These are phyloP conservation scores for Bromus sterilis DNA, from an alignment of 176 grass and related monocot genomes.

Conservation along the genomic window DNA sequence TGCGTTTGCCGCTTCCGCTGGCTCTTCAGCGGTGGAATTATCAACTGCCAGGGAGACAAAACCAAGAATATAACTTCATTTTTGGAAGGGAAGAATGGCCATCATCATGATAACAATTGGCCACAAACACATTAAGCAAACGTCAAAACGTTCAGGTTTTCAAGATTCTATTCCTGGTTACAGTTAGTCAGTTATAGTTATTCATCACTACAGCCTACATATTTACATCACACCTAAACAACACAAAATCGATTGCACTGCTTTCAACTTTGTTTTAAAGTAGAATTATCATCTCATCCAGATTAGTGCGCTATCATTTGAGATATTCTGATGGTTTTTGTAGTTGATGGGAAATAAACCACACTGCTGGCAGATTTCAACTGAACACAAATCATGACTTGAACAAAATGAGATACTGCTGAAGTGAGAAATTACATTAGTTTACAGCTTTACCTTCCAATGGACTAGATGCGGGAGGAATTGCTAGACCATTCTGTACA, in stretches of 20 bases:
- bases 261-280: not conserved
- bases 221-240: not conserved
- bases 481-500: slow-evolving; percentile 59
- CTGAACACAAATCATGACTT: slow-evolving; percentile 5
- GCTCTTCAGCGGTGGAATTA: slow-evolving; percentile 76
- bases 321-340: not conserved
- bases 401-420: not conserved
- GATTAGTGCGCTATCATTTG: not conserved
- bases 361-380: not conserved
- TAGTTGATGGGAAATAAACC: not conserved
- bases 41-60: slow-evolving; percentile 43
- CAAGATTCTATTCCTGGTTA: not conserved
- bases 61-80: not conserved
- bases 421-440: not conserved
- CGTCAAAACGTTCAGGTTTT: not conserved
- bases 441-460: slow-evolving; percentile 47
- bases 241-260: not conserved
- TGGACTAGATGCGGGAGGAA: slow-evolving; percentile 63
- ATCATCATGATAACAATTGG: not conserved
- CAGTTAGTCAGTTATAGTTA: not conserved
- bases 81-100: not conserved
- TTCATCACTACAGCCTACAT: not conserved
- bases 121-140: not conserved
- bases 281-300: not conserved
- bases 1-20: slow-evolving; percentile 27